Percentiles rank a stretch among this genome's conserved stretches.
Evolutionary conservation across 2,329 filamentous ascomycete species (phyloP).

Genomic region (Xylogone sp.): DNA sequence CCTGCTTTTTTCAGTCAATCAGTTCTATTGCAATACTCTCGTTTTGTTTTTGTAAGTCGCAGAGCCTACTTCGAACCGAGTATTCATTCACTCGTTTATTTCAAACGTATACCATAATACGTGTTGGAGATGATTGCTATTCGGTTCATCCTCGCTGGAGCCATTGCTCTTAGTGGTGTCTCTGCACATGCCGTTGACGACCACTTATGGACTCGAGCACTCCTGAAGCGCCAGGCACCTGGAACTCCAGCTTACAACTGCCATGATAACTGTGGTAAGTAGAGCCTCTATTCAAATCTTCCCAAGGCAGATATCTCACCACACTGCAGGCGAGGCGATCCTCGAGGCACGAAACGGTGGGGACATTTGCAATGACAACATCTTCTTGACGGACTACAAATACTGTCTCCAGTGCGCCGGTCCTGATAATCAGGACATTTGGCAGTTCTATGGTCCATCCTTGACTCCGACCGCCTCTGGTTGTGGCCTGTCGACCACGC

Average conservation of each 20-base stretch:
- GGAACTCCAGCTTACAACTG: conserved; percentile 13
- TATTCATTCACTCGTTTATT: no score
- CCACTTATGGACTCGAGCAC: conserved; percentile 7
- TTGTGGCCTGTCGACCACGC: conserved; percentile 10
- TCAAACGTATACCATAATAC: no score
- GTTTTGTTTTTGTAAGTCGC: no score
- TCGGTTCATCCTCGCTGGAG: conserved; percentile 1
- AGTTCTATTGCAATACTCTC: no score
- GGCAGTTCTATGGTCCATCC: conserved; percentile 14
- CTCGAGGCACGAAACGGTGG: conserved; percentile 4
- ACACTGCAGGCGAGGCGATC: conserved; percentile 4
- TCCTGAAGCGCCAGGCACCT: conserved; percentile 14
- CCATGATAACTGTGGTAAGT: conserved; percentile 14
- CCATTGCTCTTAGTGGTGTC: conserved; percentile 3
- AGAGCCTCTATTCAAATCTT: not conserved
- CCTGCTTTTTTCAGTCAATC: no score
- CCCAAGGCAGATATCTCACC: not conserved
- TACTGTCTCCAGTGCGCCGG: conserved; percentile 16
- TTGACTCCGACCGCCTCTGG: conserved; percentile 7
- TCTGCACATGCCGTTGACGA: conserved; percentile 5
- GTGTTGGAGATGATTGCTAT: conserved; percentile 11
- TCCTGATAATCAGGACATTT: conserved; percentile 16
- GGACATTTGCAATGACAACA: conserved; percentile 10
- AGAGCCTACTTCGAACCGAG: no score
- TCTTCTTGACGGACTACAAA: conserved; percentile 14